These are phyloP conservation scores for Epicoccum sorghinum DNA, from an alignment of 2,329 filamentous ascomycete genomes.

Conservation along the genomic window DNA sequence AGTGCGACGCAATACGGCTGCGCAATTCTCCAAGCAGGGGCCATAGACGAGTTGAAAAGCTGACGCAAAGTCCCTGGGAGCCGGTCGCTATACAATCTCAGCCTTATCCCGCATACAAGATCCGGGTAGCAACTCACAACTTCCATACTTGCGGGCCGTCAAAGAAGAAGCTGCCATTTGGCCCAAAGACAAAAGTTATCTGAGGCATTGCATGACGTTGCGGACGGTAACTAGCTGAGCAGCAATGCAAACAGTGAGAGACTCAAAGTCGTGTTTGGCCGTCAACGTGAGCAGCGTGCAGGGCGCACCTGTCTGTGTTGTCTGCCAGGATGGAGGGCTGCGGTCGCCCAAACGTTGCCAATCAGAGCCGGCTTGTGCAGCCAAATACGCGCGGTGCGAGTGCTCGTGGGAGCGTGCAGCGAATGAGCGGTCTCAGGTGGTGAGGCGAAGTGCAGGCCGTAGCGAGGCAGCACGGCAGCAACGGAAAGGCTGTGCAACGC, in stretches of 20 bases:
- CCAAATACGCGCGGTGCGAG: constrained; percentile 8
- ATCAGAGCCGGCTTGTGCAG: constrained; percentile 12
- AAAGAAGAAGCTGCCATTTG: constrained; percentile 46
- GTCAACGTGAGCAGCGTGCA: constrained; percentile 13
- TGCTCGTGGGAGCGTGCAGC: constrained; percentile 1
- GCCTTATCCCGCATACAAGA: constrained; percentile 8
- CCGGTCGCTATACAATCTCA: constrained; percentile 37
- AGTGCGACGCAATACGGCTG: constrained; percentile 44
- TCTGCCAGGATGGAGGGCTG: constrained; percentile 10
- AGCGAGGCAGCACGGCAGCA: constrained; percentile 1
- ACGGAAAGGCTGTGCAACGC: background rate
- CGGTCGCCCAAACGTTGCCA: constrained; percentile 16
- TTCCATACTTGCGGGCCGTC: constrained; percentile 47
- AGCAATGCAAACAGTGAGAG: background rate
- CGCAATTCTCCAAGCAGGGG: constrained; percentile 38
- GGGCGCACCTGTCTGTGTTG: constrained; percentile 12
- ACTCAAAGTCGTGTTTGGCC: background rate
- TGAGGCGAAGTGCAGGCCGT: constrained; percentile 11
- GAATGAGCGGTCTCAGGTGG: background rate
- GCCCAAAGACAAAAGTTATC: constrained; percentile 45
- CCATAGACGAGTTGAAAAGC: constrained; percentile 42
- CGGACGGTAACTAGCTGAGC: constrained; percentile 3
- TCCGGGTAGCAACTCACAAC: constrained; percentile 29
- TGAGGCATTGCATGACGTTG: constrained; percentile 37
- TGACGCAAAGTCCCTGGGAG: constrained; percentile 43